Evolutionary conservation across 768 basidiomycete species (phyloP), one percentile per base, ranked within the genome.

Genomic region (Cyclocybe aegerita): DNA sequence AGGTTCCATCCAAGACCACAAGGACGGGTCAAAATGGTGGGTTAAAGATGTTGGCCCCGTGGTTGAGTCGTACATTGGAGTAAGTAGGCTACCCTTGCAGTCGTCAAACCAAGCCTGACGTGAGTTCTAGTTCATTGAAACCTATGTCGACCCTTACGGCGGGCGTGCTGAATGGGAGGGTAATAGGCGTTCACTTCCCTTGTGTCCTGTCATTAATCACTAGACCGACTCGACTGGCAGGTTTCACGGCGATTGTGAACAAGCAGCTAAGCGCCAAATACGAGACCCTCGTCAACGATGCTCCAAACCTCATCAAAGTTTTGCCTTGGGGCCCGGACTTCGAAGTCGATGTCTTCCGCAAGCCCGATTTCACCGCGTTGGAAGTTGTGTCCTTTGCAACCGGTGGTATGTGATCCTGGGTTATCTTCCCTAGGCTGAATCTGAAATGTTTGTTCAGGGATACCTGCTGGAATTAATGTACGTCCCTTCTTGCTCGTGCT

Each of bases 111-210:
- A 39, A 29, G 7, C 8, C 12, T 37, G 40, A 45, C 14, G 23
- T 29, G n/a, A n/a, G 44, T 36, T 37, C 15, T 45, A 79, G 68
- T 91, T 90, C 65, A 78, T 91, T 36, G 89, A 91, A 74, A 91
- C 86, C 1, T 90, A 90, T 53, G 86, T 93, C 12, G 93, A 94
- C 62, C 93, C 93, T 6, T 93, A 90, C 52, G 93, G 92, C 33
- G 86, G 81, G n/a, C 82, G 93, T 44, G 93, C 93, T 0, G 93
- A 94, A 65, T 94, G 92, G 92, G 91, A 94, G 80, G 91, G 90
- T 83, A 48, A 33, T 23, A 58, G 48, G 38, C 37, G 31, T 48
- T 48, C 36, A 16, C 8, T 43, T 30, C 32, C 11, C 15, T 31
- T 30, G 8, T 46, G 16, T 43, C 34, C 43, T 1, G 11, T 59